Percentiles rank a stretch among this genome's conserved stretches.
Conservation (phyloP, 257 asterid genomes). For the Lycium barbarum region DNA sequence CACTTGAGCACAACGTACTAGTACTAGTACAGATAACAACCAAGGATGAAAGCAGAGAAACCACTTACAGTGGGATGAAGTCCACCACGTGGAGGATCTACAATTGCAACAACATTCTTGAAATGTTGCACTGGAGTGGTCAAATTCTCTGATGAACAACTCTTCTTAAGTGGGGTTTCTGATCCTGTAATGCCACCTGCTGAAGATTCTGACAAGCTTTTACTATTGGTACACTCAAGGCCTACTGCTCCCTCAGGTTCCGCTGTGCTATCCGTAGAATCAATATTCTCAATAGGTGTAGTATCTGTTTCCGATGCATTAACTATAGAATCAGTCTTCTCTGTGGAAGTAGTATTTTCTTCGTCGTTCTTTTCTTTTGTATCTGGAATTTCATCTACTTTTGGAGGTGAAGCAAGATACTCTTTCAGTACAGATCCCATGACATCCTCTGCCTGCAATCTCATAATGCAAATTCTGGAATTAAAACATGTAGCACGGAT, state of each 20-base stretch:
- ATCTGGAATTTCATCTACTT: constrained; percentile 49
- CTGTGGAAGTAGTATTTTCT: constrained; percentile 45
- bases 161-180: constrained; percentile 44
- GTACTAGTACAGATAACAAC: not conserved
- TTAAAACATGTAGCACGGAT: not conserved
- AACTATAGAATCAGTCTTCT: constrained; percentile 40
- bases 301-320: constrained; percentile 34
- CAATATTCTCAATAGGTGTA: constrained; percentile 36
- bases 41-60: constrained; percentile 29
- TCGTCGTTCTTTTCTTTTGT: constrained; percentile 41
- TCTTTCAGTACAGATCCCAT: constrained; percentile 87
- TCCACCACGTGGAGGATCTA: constrained; percentile 99
- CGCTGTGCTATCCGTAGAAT: constrained; percentile 35
- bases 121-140: constrained; percentile 49
- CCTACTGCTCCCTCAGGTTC: constrained; percentile 49
- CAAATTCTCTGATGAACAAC: constrained; percentile 41
- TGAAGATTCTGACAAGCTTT: constrained; percentile 31
- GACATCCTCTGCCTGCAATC: constrained; percentile 87
- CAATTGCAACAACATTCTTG: constrained; percentile 89
- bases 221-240: constrained; percentile 44
- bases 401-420: constrained; percentile 60
- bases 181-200: constrained; percentile 39
- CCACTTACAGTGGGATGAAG: constrained; percentile 98
- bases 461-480: constrained; percentile 24
- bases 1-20: not conserved